phyloP scores from a whole-genome alignment of 169 alveolate genomes.

The Cryptosporidium ryanae region DNA sequence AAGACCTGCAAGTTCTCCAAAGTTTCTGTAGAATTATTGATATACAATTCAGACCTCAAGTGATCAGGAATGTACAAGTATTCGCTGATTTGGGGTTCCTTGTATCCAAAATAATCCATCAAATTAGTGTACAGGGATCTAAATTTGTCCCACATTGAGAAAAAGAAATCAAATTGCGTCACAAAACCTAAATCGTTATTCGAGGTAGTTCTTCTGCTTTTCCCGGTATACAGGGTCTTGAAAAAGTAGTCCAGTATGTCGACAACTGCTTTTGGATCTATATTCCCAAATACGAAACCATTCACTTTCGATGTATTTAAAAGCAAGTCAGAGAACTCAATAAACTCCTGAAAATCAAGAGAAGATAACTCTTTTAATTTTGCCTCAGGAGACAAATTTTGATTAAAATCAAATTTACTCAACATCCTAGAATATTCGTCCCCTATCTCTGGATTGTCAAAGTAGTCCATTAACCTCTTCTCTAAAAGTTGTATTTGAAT shows the following conservation, averaged over 20 bases:
- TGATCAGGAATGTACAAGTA: background rate
- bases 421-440: background rate
- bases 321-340: background rate
- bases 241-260: background rate
- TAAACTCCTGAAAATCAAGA: conserved; percentile 8
- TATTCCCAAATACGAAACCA: conserved; percentile 30
- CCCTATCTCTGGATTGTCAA: conserved; percentile 1
- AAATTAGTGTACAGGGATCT: background rate
- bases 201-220: background rate
- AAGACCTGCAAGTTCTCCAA: background rate
- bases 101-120: background rate
- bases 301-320: background rate
- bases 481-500: background rate
- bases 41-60: conserved; percentile 1
- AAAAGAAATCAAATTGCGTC: background rate
- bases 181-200: background rate
- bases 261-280: background rate
- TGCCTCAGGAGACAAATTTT: conserved; percentile 15
- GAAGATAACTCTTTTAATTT: background rate
- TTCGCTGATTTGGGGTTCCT: background rate
- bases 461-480: background rate
- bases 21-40: background rate
- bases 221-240: background rate
- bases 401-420: background rate
- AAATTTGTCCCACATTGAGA: background rate